These are phyloP conservation scores for Cyclostephanos invisitatus DNA, from an alignment of 108 stramenopile species.

Conservation along the genomic window DNA sequence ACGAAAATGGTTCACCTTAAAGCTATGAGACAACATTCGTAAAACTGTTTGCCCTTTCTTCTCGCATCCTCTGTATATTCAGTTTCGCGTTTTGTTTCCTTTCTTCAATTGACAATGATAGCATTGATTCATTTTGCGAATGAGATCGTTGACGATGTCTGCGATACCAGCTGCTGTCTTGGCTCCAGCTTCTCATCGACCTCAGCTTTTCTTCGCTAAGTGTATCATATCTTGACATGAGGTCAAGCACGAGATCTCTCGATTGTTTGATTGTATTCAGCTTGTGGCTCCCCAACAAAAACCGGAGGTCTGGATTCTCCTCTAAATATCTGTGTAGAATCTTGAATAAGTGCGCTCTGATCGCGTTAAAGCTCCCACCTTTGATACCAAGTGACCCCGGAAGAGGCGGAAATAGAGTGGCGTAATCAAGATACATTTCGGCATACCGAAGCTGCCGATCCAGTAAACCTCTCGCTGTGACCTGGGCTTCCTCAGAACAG, in stretches of 20 bases:
- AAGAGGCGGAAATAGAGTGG: constrained; percentile 67
- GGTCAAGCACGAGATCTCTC: constrained; percentile 50
- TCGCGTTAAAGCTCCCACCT: constrained; percentile 71
- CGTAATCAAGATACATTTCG: constrained; percentile 77
- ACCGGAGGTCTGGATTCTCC: constrained; percentile 80
- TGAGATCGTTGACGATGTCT: constrained; percentile 55
- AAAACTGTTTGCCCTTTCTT: constrained; percentile 16
- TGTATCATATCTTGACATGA: constrained; percentile 55
- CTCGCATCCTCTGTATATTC: constrained; percentile 31
- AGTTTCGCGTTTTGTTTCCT: constrained; percentile 32
- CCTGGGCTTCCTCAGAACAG: constrained; percentile 13
- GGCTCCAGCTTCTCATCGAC: constrained; percentile 36
- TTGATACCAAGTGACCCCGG: constrained; percentile 71
- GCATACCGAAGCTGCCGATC: constrained; percentile 82
- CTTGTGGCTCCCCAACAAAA: constrained; percentile 45
- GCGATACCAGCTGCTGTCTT: constrained; percentile 78
- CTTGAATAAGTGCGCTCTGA: constrained; percentile 91
- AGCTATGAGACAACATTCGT: neutral
- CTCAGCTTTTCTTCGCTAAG: constrained; percentile 51
- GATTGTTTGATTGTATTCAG: constrained; percentile 52
- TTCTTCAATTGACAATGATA: constrained; percentile 23
- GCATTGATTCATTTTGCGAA: neutral
- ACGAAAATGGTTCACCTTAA: neutral
- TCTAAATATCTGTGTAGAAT: constrained; percentile 85
- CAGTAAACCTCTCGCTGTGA: constrained; percentile 44